Conservation (phyloP, 2,329 filamentous ascomycete genomes). For the Ilyonectria robusta region DNA sequence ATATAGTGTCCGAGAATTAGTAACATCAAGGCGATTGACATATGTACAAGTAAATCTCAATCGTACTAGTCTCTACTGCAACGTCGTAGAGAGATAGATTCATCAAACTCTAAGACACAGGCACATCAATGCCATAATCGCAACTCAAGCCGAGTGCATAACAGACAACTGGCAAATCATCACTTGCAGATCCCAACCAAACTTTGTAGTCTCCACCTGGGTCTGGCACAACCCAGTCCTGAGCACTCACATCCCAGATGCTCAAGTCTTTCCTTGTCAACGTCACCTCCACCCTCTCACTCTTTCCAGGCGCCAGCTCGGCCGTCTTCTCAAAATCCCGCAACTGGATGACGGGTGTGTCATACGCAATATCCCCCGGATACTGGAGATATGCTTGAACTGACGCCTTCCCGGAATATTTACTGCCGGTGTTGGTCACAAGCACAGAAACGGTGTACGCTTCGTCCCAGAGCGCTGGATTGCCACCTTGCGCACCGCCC, state of each 20-base stretch:
- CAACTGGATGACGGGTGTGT: constrained; percentile 78
- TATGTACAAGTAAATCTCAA: no score
- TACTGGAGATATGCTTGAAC: constrained; percentile 63
- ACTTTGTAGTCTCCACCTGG: constrained; percentile 55
- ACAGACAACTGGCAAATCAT: constrained; percentile 52
- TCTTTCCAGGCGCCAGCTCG: constrained; percentile 67
- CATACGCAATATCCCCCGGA: constrained; percentile 56
- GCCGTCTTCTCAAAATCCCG: constrained; percentile 80
- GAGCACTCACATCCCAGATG: constrained; percentile 76
- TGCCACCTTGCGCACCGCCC: constrained; percentile 79
- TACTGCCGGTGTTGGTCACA: constrained; percentile 68
- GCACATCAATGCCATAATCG: constrained; percentile 32
- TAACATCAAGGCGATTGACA: no score
- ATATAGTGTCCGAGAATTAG: no score
- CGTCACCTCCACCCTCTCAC: constrained; percentile 66
- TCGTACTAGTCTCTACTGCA: no score
- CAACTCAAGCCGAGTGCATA: constrained; percentile 49
- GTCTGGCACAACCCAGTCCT: constrained; percentile 75
- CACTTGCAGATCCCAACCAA: constrained; percentile 58
- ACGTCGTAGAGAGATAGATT: not conserved
- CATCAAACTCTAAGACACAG: constrained; percentile 19
- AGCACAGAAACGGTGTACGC: constrained; percentile 60
- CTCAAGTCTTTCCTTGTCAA: constrained; percentile 79
- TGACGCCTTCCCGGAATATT: constrained; percentile 60
- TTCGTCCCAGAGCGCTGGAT: constrained; percentile 73